Evolutionary conservation across 371 early-diverging fungal genomes (phyloP), one percentile per base, ranked within the genome.

Genomic region (Parasitella parasitica): DNA sequence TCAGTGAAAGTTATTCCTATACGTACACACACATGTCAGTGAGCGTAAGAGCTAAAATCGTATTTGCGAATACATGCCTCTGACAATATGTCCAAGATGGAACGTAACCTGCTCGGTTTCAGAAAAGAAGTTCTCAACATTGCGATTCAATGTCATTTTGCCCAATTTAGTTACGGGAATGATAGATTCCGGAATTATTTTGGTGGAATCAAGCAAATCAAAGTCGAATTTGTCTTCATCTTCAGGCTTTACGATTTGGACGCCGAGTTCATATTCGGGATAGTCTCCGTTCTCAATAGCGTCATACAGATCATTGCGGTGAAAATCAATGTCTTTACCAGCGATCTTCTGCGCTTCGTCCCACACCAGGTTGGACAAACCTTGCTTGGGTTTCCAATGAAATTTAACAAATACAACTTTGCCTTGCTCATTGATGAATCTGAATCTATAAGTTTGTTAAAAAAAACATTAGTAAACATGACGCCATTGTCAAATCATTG

Each of bases 41-140:
- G 11, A 46, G 20, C 20, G 5, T 43, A 8, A 20, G 24, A 20
- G 6, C 18, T 39, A 7, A 18, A 16, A 39, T 39, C 3, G 18
- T 16, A 9, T 15, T 3, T 39, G 13, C 18, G 39, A 2, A 2
- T 6, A 18, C 12, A 20, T 46, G 61, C 85, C 84, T 61, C 76
- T 79, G 1, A 79, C 80, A 30, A 74, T 38, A 53, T 76, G 72
- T 12, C 70, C 73, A 20, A 63, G 53, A 48, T 66, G 67, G 71
- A 72, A 74, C 20, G 84, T 81, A 7, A 74, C 64, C 53, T 86
- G 86, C 60, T 86, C 86, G 3, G 75, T 74, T 54, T 86, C 85
- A 15, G 84, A 67, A 67, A 82, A 85, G 67, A 67, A 85, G 58
- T 86, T 80, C 6, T 81, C 81, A 4, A 76, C 74, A 51, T 78